phyloP scores from a whole-genome alignment of 2,329 filamentous ascomycete genomes.

The Emmonsia crescens region DNA sequence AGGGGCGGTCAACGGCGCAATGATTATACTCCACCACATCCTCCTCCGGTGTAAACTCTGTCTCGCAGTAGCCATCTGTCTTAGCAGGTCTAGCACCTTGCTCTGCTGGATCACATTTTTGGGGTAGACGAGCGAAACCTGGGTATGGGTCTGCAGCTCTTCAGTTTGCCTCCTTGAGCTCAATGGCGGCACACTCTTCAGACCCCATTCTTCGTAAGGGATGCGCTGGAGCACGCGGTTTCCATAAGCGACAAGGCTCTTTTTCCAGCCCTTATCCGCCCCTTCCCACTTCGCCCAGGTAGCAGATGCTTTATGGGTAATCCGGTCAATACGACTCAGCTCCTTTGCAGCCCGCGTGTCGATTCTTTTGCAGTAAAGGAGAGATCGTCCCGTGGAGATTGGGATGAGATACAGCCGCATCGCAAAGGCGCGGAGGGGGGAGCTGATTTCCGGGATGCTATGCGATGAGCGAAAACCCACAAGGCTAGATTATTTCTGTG shows the following conservation, averaged over 20 bases:
- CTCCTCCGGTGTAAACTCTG: constrained; percentile 65
- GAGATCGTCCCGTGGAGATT: constrained; percentile 77
- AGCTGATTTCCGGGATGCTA: background rate
- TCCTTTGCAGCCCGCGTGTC: constrained; percentile 45
- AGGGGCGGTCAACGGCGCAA: constrained; percentile 73
- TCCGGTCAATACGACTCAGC: constrained; percentile 55
- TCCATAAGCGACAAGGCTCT: constrained; percentile 71
- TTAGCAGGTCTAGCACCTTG: constrained; percentile 55
- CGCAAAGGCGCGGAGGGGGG: background rate
- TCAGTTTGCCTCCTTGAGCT: constrained; percentile 55
- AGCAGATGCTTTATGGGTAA: constrained; percentile 58
- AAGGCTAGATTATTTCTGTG: background rate
- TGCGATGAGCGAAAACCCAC: background rate
- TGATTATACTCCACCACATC: constrained; percentile 69
- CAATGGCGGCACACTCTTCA: constrained; percentile 85
- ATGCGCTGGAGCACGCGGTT: constrained; percentile 79
- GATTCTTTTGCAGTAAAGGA: constrained; percentile 82
- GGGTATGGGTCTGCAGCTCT: constrained; percentile 50
- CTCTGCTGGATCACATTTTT: constrained; percentile 54
- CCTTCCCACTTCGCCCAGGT: constrained; percentile 84
- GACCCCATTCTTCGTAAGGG: constrained; percentile 92
- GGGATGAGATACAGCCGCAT: constrained; percentile 95
- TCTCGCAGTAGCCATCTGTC: constrained; percentile 64
- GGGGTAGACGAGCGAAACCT: constrained; percentile 61
- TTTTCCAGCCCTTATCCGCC: constrained; percentile 77